Evolutionary conservation across 2,329 filamentous ascomycete genomes (phyloP), one percentile per base, ranked within the genome.

Genomic region (Colletotrichum sp.): DNA sequence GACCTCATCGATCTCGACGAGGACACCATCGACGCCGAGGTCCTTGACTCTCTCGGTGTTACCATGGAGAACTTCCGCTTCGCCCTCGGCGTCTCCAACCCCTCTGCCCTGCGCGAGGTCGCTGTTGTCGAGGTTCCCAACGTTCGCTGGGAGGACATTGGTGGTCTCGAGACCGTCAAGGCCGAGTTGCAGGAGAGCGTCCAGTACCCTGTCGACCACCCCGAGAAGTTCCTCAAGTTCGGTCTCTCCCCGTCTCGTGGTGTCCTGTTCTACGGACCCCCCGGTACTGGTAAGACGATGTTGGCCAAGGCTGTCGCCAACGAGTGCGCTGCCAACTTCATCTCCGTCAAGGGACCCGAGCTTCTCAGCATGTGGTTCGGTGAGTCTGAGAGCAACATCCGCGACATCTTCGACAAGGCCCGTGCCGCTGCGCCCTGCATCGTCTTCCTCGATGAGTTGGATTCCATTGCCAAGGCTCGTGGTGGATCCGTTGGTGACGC

Each of bases 41-140:
- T 99, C 68, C 92, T 99, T 71, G 97, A 99, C 88, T 99, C 97
- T 62, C 93, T 99, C 63, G 97, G 97, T 85, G 97, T 99, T 65
- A 99, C 97, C 77, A 99, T 99, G 95, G 97, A 99, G 87, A 99
- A 99, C 92, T 99, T 99, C 95, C 95, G 96, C 82, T 99, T 98
- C 83, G 96, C 97, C 77, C 94, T 99, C 67, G 97, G 97, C 82
- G 96, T 98, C 77, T 98, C 96, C 87, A 99, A 99, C 92, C 97
- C 97, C 81, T 99, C 97, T 79, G 97, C 97, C 80, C 95, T 99
- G 72, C 97, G 97, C 86, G 97, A 99, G 88, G 97, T 99, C 82
- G 97, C 97, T 71, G 97, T 99, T 80, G 98, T 99, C 86, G 98
- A 99, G 88, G 96, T 99, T 82, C 97, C 97, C 88, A 99, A 99